Base-by-base conservation (phyloP, 2,329 filamentous ascomycete genomes). In the Stemphylium beticola region DNA sequence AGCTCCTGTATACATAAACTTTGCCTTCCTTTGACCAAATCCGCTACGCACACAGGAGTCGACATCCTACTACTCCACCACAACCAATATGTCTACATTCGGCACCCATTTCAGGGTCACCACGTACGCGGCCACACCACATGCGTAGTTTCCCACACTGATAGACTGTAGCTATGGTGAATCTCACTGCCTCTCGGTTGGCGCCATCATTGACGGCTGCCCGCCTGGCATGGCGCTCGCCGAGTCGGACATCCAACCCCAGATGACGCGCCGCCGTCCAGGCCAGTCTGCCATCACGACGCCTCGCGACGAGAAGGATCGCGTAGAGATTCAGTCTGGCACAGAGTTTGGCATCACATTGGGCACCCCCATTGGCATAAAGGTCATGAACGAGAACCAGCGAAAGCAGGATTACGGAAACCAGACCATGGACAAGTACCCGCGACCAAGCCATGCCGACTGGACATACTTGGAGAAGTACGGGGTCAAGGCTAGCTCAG, bases 381-480 rank as follows among this genome's bases (percentile, higher is more conserved):
- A 90, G 55, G 93, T 98, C 38, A 83, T 87, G 76, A 98, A 98
- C 77, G 88, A 98, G 81, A 93, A 98, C 76, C 92, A 96, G 74
- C 83, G 93, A 60, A 93, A 93, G 33, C 87, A 91, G 74, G 95
- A 99, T 81, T 98, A 98, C 78, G 90, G 90, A 52, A 85, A 87
- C 78, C 85, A 86, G 73, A 96, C 93, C 26, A 97, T 97, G 86
- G 91, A 98, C 77, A 79, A 87, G 59, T 98, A 89, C 83, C 95
- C 95, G 4, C 85, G 95, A 46, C 95, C 93, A 32, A 92, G 87
- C 74, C 95, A 98, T 78, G 93, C 95, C 56, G 93, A 98, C 78
- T 97, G 90, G 86, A 98, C 95, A 57, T 98, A 98, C 79, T 83
- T 96, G 57, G 91, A 96, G 77, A 98, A 98, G 80, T 99, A 99